phyloP scores from a whole-genome alignment of 2,329 filamentous ascomycete genomes.

The Sporothrix protearum region DNA sequence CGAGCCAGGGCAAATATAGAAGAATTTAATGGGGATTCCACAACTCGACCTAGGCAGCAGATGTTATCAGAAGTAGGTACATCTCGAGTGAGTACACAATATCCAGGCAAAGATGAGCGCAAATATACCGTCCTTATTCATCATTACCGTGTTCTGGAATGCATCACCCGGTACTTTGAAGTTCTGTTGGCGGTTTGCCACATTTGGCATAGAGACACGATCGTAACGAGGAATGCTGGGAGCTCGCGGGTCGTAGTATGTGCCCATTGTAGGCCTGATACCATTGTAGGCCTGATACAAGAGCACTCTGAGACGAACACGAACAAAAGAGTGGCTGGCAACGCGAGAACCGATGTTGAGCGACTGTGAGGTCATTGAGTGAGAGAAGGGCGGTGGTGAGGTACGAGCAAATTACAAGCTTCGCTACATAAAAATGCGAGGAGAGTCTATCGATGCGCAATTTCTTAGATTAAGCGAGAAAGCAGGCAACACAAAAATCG shows the following conservation, averaged over 20 bases:
- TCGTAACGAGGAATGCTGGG: neutral
- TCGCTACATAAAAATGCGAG: neutral
- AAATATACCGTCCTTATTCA: neutral
- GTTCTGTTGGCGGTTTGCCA: neutral
- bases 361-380: neutral
- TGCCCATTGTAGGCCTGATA: neutral
- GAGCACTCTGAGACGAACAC: neutral
- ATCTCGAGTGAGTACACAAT: neutral
- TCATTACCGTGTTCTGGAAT: neutral
- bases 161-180: neutral
- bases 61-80: neutral
- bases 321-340: neutral
- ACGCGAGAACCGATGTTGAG: neutral
- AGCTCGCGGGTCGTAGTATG: neutral
- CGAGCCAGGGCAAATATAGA: neutral
- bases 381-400: too few species aligned
- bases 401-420: neutral
- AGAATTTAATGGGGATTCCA: neutral
- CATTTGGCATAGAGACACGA: neutral
- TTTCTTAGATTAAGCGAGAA: conserved; percentile 17
- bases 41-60: neutral
- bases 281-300: neutral
- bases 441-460: conserved; percentile 1
- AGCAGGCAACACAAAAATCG: conserved; percentile 15
- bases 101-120: neutral